Evolutionary conservation across 2,329 filamentous ascomycete species (phyloP).

Genomic region (Colletotrichum orbiculare): DNA sequence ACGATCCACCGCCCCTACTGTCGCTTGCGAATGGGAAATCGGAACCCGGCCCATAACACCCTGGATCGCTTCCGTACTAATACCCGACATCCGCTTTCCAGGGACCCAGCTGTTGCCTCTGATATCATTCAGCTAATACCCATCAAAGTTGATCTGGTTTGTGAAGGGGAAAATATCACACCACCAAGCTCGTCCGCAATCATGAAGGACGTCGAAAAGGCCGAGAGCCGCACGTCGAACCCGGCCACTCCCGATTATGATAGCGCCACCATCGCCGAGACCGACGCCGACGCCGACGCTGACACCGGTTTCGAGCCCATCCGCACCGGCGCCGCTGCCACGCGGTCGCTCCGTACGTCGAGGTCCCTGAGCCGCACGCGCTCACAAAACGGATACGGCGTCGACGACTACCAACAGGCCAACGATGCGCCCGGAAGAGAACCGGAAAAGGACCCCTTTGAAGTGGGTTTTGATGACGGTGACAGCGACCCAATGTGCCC

Average conservation of each 20-base stretch:
- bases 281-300: no score
- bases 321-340: constrained; percentile 35
- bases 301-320: constrained; percentile 42
- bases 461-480: constrained; percentile 79
- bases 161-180: background rate
- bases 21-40: constrained; percentile 16
- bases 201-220: constrained; percentile 34
- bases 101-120: background rate
- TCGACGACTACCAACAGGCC: constrained; percentile 45
- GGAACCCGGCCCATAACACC: constrained; percentile 25
- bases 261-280: constrained; percentile 12
- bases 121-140: background rate
- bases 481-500: constrained; percentile 81
- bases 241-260: constrained; percentile 22
- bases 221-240: constrained; percentile 22
- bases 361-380: constrained; percentile 45
- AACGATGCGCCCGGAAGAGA: constrained; percentile 27
- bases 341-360: constrained; percentile 26
- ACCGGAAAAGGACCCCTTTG: constrained; percentile 58
- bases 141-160: background rate
- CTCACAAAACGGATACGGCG: constrained; percentile 59
- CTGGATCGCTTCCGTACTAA: constrained; percentile 10
- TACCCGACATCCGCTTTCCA: constrained; percentile 29
- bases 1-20: constrained; percentile 22
- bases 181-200: constrained; percentile 2